phyloP scores from a whole-genome alignment of 2,329 filamentous ascomycete genomes.

The Colletotrichum lupini region DNA sequence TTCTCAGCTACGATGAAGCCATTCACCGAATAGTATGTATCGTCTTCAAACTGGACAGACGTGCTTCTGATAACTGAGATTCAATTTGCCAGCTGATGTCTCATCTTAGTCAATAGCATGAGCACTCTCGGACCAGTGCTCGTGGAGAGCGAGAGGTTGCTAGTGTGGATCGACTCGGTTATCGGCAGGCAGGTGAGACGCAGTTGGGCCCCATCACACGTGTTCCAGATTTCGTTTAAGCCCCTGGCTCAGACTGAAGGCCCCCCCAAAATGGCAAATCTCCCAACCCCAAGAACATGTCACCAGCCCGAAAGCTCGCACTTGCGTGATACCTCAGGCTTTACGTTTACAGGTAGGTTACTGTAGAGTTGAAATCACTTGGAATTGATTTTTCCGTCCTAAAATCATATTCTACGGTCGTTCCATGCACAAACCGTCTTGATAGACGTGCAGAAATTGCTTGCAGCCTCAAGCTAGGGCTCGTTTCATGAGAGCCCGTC shows the following conservation, averaged over 20 bases:
- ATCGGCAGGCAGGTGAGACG: not conserved
- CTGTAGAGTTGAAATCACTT: not conserved
- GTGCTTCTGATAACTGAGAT: too few relatives aligned
- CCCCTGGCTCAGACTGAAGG: not conserved
- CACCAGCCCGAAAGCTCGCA: not conserved
- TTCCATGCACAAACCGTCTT: not conserved
- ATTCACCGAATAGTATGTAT: too few relatives aligned
- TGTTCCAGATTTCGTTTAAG: not conserved
- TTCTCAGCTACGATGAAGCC: too few relatives aligned
- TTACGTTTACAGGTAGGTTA: not conserved
- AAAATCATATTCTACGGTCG: not conserved
- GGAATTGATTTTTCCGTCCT: not conserved
- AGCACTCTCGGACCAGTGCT: not conserved
- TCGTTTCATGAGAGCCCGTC: constrained; percentile 8
- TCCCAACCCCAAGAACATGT: not conserved
- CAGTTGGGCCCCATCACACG: not conserved
- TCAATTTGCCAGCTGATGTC: too few relatives aligned
- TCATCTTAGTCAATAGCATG: not conserved
- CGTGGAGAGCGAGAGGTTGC: not conserved
- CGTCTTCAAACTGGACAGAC: too few relatives aligned
- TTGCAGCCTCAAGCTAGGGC: not conserved
- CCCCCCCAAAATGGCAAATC: not conserved
- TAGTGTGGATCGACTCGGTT: not conserved
- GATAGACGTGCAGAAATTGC: not conserved
- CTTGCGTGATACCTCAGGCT: not conserved